Conservation (phyloP, 148 eudicot species). For the Linanthus parryae region DNA sequence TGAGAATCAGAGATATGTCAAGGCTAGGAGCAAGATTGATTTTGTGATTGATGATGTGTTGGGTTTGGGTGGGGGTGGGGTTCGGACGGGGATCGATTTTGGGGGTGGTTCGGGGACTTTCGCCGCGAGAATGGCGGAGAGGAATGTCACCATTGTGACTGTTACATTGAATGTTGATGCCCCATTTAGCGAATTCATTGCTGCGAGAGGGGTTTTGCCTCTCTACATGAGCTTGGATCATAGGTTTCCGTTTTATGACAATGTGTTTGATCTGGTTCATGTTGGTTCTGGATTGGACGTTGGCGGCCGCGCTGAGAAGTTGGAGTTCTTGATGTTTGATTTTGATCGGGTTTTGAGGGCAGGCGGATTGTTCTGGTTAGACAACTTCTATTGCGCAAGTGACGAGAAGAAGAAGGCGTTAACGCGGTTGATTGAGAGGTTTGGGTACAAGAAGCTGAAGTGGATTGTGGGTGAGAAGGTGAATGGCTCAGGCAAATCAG, state of each 20-base stretch:
- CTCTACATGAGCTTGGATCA: constrained; percentile 13
- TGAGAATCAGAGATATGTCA: constrained; percentile 15
- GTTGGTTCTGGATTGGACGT: constrained; percentile 18
- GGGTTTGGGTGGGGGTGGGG: constrained; percentile 13
- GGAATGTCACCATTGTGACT: constrained; percentile 13
- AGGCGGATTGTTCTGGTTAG: constrained; percentile 22
- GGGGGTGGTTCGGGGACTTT: constrained; percentile 16
- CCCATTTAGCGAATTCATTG: constrained; percentile 17
- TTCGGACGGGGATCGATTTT: constrained; percentile 19
- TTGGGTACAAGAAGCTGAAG: constrained; percentile 17
- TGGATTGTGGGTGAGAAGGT: constrained; percentile 53
- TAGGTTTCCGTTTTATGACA: constrained; percentile 25
- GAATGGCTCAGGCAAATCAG: constrained; percentile 50
- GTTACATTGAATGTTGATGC: constrained; percentile 17
- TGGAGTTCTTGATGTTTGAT: constrained; percentile 23
- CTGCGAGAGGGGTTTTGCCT: constrained; percentile 19
- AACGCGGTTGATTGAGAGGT: constrained; percentile 2
- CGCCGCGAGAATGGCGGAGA: constrained; percentile 14
- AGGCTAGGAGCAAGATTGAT: constrained; percentile 4
- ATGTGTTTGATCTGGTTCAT: constrained; percentile 18
- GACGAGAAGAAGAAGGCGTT: constrained; percentile 13
- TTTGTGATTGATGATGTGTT: constrained; percentile 17
- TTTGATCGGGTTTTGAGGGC: constrained; percentile 23
- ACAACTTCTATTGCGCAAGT: constrained; percentile 21
- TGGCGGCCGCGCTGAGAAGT: constrained; percentile 17